phyloP scores from a whole-genome alignment of 768 basidiomycete species.

The Lepiota venenata region DNA sequence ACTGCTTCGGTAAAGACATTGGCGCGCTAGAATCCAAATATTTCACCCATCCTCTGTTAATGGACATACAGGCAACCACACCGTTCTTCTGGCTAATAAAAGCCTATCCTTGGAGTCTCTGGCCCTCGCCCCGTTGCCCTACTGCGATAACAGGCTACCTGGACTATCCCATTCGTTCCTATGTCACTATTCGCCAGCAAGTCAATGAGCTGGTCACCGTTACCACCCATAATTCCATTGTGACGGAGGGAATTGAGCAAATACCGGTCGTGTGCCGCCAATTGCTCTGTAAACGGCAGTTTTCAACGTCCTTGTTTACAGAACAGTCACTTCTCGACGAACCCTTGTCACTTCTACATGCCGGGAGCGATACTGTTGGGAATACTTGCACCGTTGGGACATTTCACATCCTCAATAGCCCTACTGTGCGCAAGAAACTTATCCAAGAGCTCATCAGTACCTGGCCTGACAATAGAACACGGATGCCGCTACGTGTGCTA shows the following conservation, averaged over 20 bases:
- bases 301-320: neutral
- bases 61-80: conserved; percentile 26
- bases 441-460: conserved; percentile 28
- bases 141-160: conserved; percentile 4
- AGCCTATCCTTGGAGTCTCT: conserved; percentile 26
- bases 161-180: conserved; percentile 15
- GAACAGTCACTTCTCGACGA: conserved; percentile 24
- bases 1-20: conserved; percentile 33
- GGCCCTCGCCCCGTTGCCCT: neutral
- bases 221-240: conserved; percentile 7
- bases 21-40: conserved; percentile 27
- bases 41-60: conserved; percentile 32
- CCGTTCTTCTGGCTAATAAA: conserved; percentile 28
- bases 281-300: neutral
- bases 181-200: conserved; percentile 16
- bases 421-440: conserved; percentile 23
- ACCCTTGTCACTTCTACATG: conserved; percentile 32
- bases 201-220: conserved; percentile 14
- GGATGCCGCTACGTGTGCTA: conserved; percentile 23
- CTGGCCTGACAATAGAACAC: conserved; percentile 30
- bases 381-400: conserved; percentile 36
- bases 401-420: conserved; percentile 32
- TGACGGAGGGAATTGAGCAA: conserved; percentile 1
- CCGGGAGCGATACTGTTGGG: conserved; percentile 36
- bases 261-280: conserved; percentile 8